phyloP scores from a whole-genome alignment of 1,284 basidiomycete species.

The Veloboletus limbatus region DNA sequence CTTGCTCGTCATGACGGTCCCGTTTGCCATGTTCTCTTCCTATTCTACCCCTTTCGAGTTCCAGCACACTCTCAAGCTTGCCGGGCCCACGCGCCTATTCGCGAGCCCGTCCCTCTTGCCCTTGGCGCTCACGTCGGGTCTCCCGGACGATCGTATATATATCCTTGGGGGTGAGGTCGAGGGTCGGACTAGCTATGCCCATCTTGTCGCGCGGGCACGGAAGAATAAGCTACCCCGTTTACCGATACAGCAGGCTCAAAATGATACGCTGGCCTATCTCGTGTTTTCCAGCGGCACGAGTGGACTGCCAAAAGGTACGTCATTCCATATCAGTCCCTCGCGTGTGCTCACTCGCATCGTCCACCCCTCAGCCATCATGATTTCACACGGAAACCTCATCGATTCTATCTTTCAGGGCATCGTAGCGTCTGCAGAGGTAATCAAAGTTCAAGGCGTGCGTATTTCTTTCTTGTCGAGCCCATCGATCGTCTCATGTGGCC shows the following conservation, averaged over 20 bases:
- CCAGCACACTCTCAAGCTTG: constrained; percentile 51
- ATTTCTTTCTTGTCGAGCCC: neutral
- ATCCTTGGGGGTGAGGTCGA: constrained; percentile 45
- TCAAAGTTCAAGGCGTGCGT: constrained; percentile 26
- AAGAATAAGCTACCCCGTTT: constrained; percentile 40
- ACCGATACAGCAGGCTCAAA: constrained; percentile 45
- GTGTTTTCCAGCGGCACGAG: constrained; percentile 77
- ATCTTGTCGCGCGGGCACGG: constrained; percentile 44
- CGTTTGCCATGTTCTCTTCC: constrained; percentile 61
- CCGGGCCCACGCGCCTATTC: constrained; percentile 58
- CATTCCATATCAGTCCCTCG: neutral
- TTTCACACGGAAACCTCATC: constrained; percentile 67
- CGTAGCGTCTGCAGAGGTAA: constrained; percentile 32
- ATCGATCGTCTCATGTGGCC: neutral
- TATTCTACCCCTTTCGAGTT: constrained; percentile 69
- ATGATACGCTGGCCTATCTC: constrained; percentile 65
- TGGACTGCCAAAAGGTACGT: constrained; percentile 69
- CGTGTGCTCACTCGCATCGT: constrained; percentile 1
- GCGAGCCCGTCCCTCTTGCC: constrained; percentile 53
- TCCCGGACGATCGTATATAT: constrained; percentile 52
- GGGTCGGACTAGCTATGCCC: constrained; percentile 43
- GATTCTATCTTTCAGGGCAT: constrained; percentile 46
- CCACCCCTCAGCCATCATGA: constrained; percentile 60
- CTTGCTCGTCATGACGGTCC: constrained; percentile 53
- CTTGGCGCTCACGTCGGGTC: constrained; percentile 48